Evolutionary conservation across 352 stramenopile genomes (phyloP), one percentile per base, ranked within the genome.

Genomic region (Phytophthora crassamura): DNA sequence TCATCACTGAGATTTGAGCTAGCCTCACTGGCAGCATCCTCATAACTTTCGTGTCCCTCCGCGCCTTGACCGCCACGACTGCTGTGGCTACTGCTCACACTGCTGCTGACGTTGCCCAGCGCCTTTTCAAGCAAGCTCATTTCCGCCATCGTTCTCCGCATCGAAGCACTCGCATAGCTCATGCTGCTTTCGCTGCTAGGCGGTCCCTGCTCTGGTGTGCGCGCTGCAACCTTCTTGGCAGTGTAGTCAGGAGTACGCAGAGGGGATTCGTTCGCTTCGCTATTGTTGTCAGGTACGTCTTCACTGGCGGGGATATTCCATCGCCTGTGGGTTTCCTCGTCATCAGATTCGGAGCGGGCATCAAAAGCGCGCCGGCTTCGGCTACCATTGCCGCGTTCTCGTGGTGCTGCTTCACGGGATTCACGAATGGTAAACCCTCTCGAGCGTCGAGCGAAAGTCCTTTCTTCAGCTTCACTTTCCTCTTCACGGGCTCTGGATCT

Each of bases 41-140:
- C 46, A 43, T 56, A 33, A 15, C 16, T 47, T 40, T 5, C 11
- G 32, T 52, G 45, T 7, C 32, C 33, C 22, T 73, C 52, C 7
- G 30, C 25, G 14, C 30, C 64, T 14, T 28, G 33, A 46, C 5
- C 32, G 43, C 36, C 55, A 25, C 30, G 58, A 36, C 58, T 51
- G 34, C 28, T 49, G 28, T 25, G 52, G 22, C 40, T 71, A 62
- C 72, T 87, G 58, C 67, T 88, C 20, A 52, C 74, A n/a, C 76
- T 89, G 47, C 78, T 88, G 53, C 80, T 93, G 47, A 91, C 67
- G 42, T 89, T 84, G 5, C 77, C 78, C 14, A 93, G 70, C 18
- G 82, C 80, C 40, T 85, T 89, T 64, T 91, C 79, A 38, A 93
- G 47, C 22, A 89, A 56, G 20, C 76, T 81, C 68, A 84, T 75